A percentile compares a stretch with the other conserved stretches of the same genome.
These are phyloP conservation scores for Boletus pseudo-olivaceus DNA, from an alignment of 768 basidiomycete species.

Conservation along the genomic window DNA sequence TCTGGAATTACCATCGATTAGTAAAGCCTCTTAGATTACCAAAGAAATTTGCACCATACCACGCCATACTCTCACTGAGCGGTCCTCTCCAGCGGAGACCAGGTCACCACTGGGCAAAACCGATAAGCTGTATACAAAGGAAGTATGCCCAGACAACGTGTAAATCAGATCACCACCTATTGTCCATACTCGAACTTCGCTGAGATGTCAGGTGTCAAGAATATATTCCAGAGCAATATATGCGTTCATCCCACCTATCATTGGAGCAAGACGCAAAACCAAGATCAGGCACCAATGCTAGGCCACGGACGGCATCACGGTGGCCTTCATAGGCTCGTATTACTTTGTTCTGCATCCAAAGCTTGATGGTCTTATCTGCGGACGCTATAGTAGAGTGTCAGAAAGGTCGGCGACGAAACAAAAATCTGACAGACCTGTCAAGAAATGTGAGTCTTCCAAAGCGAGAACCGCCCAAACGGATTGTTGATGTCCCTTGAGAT, in stretches of 20 bases:
- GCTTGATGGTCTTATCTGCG: constrained; percentile 90
- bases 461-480: constrained; percentile 93
- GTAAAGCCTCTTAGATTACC: neutral
- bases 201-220: constrained; percentile 30
- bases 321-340: constrained; percentile 82
- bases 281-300: constrained; percentile 76
- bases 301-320: constrained; percentile 84
- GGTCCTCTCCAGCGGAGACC: constrained; percentile 92
- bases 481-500: constrained; percentile 82
- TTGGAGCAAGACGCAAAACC: constrained; percentile 96
- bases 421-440: constrained; percentile 64
- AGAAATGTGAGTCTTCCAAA: constrained; percentile 66
- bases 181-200: constrained; percentile 92
- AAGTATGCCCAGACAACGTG: constrained; percentile 90
- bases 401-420: neutral
- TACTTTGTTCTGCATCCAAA: constrained; percentile 77
- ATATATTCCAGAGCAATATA: neutral
- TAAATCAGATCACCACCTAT: constrained; percentile 74
- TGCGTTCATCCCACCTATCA: constrained; percentile 59
- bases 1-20: constrained; percentile 42
- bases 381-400: constrained; percentile 54
- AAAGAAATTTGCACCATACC: constrained; percentile 43
- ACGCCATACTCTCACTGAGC: constrained; percentile 88
- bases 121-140: constrained; percentile 90
- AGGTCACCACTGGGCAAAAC: constrained; percentile 79